Conservation (phyloP, 305 asterid genomes). For the Nicotiana rustica region DNA sequence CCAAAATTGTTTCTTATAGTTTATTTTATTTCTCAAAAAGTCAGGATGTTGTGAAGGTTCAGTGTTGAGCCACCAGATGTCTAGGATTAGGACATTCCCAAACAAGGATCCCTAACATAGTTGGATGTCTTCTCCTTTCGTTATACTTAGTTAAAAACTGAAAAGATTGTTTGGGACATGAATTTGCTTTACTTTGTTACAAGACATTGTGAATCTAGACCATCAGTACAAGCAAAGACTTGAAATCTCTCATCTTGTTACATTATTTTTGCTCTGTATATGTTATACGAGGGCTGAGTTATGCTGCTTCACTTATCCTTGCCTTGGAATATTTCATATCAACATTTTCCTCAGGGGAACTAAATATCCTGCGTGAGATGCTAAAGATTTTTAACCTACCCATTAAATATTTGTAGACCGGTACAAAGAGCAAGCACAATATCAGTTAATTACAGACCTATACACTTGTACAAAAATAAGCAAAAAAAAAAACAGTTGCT, state of each 20-base stretch:
- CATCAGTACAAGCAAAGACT: not conserved
- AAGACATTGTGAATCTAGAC: not conserved
- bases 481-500: not conserved
- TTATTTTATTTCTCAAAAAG: not conserved
- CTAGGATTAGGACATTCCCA: not conserved
- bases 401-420: not conserved
- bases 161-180: not conserved
- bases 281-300: not conserved
- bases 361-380: slow-evolving; percentile 78
- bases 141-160: not conserved
- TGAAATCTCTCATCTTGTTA: not conserved
- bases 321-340: slow-evolving; percentile 89
- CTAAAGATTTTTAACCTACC: slow-evolving; percentile 90
- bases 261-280: not conserved
- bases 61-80: not conserved
- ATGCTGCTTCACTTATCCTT: slow-evolving; percentile 38
- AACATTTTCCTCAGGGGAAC: slow-evolving; percentile 93
- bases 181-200: not conserved
- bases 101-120: not conserved
- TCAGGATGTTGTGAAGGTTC: not conserved
- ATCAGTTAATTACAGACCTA: slow-evolving; percentile 12
- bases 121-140: not conserved
- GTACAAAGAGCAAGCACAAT: not conserved
- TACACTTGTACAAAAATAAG: slow-evolving; percentile 1
- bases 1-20: not conserved